Evolutionary conservation across 768 basidiomycete genomes (phyloP).

Genomic region (Tricholoma sp.): DNA sequence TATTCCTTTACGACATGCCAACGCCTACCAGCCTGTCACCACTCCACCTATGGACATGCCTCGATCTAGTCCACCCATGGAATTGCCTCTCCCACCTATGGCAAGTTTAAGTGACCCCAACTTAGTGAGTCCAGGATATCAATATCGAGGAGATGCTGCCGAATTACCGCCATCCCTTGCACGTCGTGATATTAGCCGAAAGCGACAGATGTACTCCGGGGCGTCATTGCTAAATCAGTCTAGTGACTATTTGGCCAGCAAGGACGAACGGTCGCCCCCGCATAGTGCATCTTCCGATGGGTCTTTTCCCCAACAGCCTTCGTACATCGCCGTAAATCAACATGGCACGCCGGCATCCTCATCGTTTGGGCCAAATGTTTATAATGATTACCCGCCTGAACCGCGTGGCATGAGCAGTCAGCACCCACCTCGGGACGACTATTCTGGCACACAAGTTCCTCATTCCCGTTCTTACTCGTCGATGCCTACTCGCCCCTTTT

Average conservation of each 20-base stretch:
- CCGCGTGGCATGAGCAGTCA: constrained; percentile 7
- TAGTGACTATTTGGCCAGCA: constrained; percentile 7
- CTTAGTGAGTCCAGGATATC: constrained; percentile 23
- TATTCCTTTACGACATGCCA: constrained; percentile 30
- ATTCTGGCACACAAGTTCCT: constrained; percentile 17
- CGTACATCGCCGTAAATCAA: constrained; percentile 2
- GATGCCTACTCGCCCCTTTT: constrained; percentile 21
- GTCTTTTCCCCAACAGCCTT: constrained; percentile 10
- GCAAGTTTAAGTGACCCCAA: constrained; percentile 21
- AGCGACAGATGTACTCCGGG: constrained; percentile 19
- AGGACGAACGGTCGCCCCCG: constrained; percentile 13
- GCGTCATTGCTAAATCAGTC: constrained; percentile 7
- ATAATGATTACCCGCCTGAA: constrained; percentile 8
- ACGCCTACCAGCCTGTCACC: constrained; percentile 26
- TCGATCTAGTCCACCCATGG: constrained; percentile 26
- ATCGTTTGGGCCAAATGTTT: constrained; percentile 4
- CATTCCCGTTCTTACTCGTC: constrained; percentile 24
- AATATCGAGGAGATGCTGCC: constrained; percentile 19
- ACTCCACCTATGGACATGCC: constrained; percentile 33
- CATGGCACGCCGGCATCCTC: constrained; percentile 1
- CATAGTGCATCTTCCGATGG: constrained; percentile 17
- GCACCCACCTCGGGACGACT: constrained; percentile 12
- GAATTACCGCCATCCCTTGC: constrained; percentile 14
- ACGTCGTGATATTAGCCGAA: constrained; percentile 16
- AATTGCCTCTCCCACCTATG: constrained; percentile 36